Conservation (phyloP, 2,329 filamentous ascomycete species). For the Fusarium subtropicale region DNA sequence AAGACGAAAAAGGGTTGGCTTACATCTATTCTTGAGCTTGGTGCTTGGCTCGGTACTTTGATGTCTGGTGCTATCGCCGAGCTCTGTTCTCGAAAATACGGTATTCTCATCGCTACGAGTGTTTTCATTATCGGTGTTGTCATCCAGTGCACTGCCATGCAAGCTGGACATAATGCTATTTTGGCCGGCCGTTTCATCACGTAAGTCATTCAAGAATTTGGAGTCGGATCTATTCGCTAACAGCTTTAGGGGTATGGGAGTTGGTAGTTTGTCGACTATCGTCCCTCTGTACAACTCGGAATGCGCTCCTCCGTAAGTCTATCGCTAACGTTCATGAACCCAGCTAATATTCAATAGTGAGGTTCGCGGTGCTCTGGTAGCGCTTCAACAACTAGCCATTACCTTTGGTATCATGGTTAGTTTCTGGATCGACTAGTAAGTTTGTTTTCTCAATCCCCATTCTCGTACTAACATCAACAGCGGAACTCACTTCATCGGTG, state of each 20-base stretch:
- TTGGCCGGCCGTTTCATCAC: constrained; percentile 79
- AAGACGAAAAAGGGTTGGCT: constrained; percentile 70
- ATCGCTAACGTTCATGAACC: rapidly evolving
- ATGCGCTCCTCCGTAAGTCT: constrained; percentile 56
- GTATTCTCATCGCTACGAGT: constrained; percentile 71
- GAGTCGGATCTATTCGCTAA: background rate
- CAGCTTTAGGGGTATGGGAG: constrained; percentile 67
- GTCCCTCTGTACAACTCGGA: constrained; percentile 67
- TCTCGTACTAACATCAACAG: constrained; percentile 29
- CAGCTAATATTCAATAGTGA: constrained; percentile 40
- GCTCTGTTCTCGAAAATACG: constrained; percentile 74
- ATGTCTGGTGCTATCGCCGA: constrained; percentile 79
- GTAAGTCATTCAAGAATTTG: constrained; percentile 40
- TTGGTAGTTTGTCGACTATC: constrained; percentile 76
- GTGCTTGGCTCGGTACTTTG: constrained; percentile 80
- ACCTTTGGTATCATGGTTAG: constrained; percentile 73
- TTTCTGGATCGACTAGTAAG: constrained; percentile 71
- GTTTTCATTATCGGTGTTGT: constrained; percentile 79
- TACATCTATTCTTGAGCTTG: constrained; percentile 77
- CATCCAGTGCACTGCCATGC: constrained; percentile 72
- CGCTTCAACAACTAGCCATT: constrained; percentile 65
- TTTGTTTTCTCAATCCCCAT: rapidly evolving
- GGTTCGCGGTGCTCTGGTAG: constrained; percentile 58
- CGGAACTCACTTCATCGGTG: constrained; percentile 75
- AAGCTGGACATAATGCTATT: constrained; percentile 68